Evolutionary conservation across 2,329 filamentous ascomycete species (phyloP), one percentile per base, ranked within the genome.

Genomic region (Aureobasidium sp.): DNA sequence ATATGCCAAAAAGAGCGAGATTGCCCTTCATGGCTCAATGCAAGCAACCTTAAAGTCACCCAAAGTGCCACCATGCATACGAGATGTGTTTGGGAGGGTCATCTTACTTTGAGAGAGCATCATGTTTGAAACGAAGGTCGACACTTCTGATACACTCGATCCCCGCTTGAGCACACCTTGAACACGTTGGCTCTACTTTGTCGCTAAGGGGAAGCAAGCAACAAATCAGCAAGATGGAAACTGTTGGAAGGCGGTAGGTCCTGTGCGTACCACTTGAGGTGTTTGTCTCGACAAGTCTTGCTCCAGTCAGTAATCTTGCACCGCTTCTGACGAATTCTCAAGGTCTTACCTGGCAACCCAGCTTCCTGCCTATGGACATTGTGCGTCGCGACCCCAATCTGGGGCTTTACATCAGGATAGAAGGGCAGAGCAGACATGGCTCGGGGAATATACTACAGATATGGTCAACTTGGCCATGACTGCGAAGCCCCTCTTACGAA

Each of bases 111-210:
- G 69, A 68, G 59, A 70, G 70, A 21, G 66, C 64, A 11, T 66
- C 66, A 64, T 71, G 69, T 60, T 67, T 64, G 61, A 71, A 71
- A 8, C 68, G 65, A 57, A 71, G 68, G 38, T 70, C 69, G 62
- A 68, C 68, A 6, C 68, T 68, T 40, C 69, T 57, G 10, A 69
- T 63, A 47, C 69, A 71, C 43, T 70, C 67, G 29, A 69, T 68
- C 15, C 68, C 67, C 25, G 66, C 63, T 59, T 69, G 70, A 19
- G 66, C 60, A 53, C 69, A 71, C 45, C 68, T 61, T 2, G 65
- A 65, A 60, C 69, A 71, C 15, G 45, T 47, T 13, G 66, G 63
- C 13, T 67, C 67, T 57, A 64, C 57, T 57, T 69, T 68, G 60
- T 71, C 69, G 57, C 67, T 67, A 19, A 31, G 3, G 13, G 67